Evolutionary conservation across 352 stramenopile genomes (phyloP), one percentile per base, ranked within the genome.

Genomic region (Phytophthora lateralis): DNA sequence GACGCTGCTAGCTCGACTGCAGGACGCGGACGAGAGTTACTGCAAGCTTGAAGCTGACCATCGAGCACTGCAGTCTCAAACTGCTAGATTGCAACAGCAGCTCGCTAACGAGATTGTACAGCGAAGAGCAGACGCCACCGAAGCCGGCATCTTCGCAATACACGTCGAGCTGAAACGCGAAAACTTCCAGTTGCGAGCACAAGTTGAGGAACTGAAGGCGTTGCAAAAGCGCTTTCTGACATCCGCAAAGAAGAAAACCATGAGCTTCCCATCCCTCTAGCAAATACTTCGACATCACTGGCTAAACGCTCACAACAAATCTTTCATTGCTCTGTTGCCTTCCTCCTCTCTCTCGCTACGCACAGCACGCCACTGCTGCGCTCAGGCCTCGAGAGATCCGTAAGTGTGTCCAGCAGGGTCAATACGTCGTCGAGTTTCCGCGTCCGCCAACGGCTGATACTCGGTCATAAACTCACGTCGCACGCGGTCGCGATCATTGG

Each of bases 381-480:
- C 18, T 66, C 76, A 91, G 42, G 76, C 77, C 49, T 95, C 85
- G 8, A 95, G 73, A 17, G 85, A 95, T 53, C 85, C 85, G 54
- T 95, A 95, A 46, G 75, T 84, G 67, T 91, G 81, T 48, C 83
- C 82, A 32, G 85, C 80, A 0, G 83, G 83, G 53, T 93, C 83
- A 57, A 95, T 87, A 32, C 83, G 79, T 53, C 82, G 74, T 11
- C 74, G 70, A 54, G 68, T 59, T 4, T 93, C 82, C 18, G 70
- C 55, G 50, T 90, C 82, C 11, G 55, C 64, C n/a, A 87, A 51
- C 12, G 80, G 82, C 70, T 95, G 85, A 62, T 91, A 95, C 71
- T 95, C 85, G 24, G 85, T 95, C 83, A 95, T 93, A 56, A 89
- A 95, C 51, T 95, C 85, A 52, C 85, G 83, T 20, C 85, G 79